Conservation (phyloP, 2,329 filamentous ascomycete genomes). For the Ceratocystis smalleyi region DNA sequence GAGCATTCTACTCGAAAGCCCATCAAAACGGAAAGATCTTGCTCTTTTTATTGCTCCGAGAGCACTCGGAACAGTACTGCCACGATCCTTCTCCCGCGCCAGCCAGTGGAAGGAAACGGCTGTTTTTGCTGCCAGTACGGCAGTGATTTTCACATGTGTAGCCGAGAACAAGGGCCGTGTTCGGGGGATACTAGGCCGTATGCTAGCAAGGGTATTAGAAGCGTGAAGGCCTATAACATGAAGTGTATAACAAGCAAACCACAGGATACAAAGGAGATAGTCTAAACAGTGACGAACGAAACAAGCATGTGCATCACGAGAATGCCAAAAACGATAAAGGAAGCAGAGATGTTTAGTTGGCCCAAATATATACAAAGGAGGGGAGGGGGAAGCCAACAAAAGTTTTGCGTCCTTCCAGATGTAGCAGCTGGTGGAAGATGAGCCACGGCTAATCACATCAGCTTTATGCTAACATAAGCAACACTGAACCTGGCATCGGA, state of each 20-base stretch:
- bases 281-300: background rate
- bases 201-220: constrained; percentile 38
- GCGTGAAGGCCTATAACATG: constrained; percentile 18
- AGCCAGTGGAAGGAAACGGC: constrained; percentile 52
- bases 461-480: background rate
- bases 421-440: background rate
- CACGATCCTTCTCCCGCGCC: constrained; percentile 33
- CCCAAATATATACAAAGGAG: background rate
- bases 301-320: background rate
- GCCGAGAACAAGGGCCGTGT: constrained; percentile 47
- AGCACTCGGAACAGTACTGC: constrained; percentile 59
- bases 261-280: background rate
- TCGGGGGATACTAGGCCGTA: constrained; percentile 49
- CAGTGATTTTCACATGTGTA: constrained; percentile 53
- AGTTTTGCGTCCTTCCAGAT: background rate
- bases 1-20: constrained; percentile 61
- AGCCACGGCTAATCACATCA: too few species aligned
- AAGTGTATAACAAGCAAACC: background rate
- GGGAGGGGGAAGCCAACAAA: background rate
- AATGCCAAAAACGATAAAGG: background rate
- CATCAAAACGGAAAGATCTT: constrained; percentile 54
- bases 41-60: constrained; percentile 67
- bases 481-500: background rate
- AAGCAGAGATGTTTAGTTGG: background rate
- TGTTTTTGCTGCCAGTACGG: constrained; percentile 51